phyloP scores from a whole-genome alignment of 2,329 filamentous ascomycete species.

The Trichoderma simmonsii region DNA sequence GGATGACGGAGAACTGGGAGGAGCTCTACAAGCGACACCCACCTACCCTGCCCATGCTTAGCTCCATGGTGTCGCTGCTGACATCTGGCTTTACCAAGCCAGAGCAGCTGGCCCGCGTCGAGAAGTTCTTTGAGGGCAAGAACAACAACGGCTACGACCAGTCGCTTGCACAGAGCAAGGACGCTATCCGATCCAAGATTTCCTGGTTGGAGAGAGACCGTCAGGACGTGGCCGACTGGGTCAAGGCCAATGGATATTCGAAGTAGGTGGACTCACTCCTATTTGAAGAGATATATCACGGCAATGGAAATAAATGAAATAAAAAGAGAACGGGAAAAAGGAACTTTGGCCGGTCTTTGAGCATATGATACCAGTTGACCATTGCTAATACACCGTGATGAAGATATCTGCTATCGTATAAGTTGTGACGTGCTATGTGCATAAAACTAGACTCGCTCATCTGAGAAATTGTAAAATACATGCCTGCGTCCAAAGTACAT shows the following conservation, averaged over 20 bases:
- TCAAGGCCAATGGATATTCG: slow-evolving; percentile 26
- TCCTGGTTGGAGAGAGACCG: slow-evolving; percentile 28
- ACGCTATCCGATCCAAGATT: slow-evolving; percentile 76
- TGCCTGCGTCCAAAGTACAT: background rate
- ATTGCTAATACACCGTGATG: slow-evolving; percentile 7
- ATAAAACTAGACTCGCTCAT: background rate
- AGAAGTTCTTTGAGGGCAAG: slow-evolving; percentile 77
- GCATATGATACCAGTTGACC: background rate
- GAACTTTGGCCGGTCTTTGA: background rate
- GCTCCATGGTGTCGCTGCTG: slow-evolving; percentile 77
- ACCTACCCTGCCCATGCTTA: slow-evolving; percentile 81
- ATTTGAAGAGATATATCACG: background rate
- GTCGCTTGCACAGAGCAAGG: slow-evolving; percentile 83
- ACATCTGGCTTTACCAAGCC: slow-evolving; percentile 76
- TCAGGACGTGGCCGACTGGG: slow-evolving; percentile 27
- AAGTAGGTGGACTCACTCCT: background rate
- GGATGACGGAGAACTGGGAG: slow-evolving; percentile 89
- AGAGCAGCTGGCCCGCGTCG: slow-evolving; percentile 71
- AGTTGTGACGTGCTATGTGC: background rate
- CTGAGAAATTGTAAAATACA: background rate
- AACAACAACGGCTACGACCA: slow-evolving; percentile 85
- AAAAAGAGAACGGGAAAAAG: background rate
- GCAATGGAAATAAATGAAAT: background rate
- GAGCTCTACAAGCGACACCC: slow-evolving; percentile 75
- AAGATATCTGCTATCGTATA: background rate